Evolutionary conservation across 2,329 filamentous ascomycete species (phyloP), one percentile per base, ranked within the genome.

Genomic region (Metarhizium robertsii): DNA sequence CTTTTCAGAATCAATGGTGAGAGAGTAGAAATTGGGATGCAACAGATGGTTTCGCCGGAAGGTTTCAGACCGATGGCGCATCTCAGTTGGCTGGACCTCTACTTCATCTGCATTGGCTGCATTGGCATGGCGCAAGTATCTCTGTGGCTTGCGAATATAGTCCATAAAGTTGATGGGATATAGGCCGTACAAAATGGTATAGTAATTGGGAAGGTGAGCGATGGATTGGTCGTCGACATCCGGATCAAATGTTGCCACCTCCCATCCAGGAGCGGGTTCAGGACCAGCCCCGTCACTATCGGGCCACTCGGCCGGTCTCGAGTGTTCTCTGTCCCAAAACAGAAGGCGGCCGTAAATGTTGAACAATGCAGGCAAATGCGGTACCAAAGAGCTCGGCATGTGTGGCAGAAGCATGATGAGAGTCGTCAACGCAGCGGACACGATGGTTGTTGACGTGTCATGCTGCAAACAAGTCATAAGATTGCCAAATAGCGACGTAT

Each of bases 161-260:
- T 86, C 87, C 81, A 90, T 87, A 62, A 94, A 90, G 66, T 92
- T 92, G 65, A 92, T 81, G 2, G 89, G 89, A 60, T 92, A 94
- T 4, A 94, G 73, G 0, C 89, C 90, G 62, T 94, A 94, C 0
- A 94, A 75, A 30, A 91, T 86, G 2, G 88, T 92, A 63, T 91
- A 94, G 68, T 90, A 92, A 61, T 85, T 82, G 53, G 85, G 71
- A 1, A 92, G 76, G 57, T 89, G 85, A 5, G 85, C 82, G 2
- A 90, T 80, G 3, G 78, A 73, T 6, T 78, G 76, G 46, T 83
- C 81, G 53, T 87, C 81, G 11, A 77, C 74, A 38, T 86, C 83
- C n/a, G 83, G 75, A 6, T 83, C 77, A 59, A 82, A 84, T 6
- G 77, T 67, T 42, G 81, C 78, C 57, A 80, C 81, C 53, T 89